These are phyloP conservation scores for Brettanomyces custersianus DNA, from an alignment of 805 yeast genomes.

Conservation along the genomic window DNA sequence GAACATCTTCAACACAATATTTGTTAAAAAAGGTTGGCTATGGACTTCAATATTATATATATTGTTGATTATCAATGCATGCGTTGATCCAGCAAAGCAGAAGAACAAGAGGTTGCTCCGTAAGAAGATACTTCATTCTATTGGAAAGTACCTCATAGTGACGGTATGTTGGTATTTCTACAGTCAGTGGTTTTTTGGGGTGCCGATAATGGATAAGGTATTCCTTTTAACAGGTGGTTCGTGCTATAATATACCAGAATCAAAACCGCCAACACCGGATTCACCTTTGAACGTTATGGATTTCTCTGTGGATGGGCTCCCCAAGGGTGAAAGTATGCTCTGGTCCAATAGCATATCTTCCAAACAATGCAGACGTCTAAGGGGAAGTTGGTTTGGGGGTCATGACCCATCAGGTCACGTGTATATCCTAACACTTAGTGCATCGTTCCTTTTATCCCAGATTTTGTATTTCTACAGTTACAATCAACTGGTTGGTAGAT, in stretches of 20 bases:
- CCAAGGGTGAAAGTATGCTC: constrained; percentile 6
- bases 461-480: constrained; percentile 20
- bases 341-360: constrained; percentile 24
- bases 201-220: constrained; percentile 82
- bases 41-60: constrained; percentile 60
- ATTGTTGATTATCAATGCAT: constrained; percentile 9
- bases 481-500: constrained; percentile 9
- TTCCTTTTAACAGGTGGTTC: constrained; percentile 77
- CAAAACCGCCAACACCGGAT: background rate
- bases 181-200: constrained; percentile 81
- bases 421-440: constrained; percentile 62
- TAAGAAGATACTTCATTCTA: constrained; percentile 7
- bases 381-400: constrained; percentile 74
- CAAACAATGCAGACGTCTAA: constrained; percentile 42
- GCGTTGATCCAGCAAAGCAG: background rate
- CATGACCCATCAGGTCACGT: constrained; percentile 97
- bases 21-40: constrained; percentile 88
- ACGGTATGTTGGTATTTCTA: constrained; percentile 80
- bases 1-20: constrained; percentile 59
- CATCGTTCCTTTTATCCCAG: constrained; percentile 61
- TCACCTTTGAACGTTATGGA: constrained; percentile 1
- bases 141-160: constrained; percentile 39
- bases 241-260: constrained; percentile 36
- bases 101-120: constrained; percentile 1
- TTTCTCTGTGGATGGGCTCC: background rate